Evolutionary conservation across 2,329 filamentous ascomycete genomes (phyloP).

Genomic region (Westerdykella sp.): DNA sequence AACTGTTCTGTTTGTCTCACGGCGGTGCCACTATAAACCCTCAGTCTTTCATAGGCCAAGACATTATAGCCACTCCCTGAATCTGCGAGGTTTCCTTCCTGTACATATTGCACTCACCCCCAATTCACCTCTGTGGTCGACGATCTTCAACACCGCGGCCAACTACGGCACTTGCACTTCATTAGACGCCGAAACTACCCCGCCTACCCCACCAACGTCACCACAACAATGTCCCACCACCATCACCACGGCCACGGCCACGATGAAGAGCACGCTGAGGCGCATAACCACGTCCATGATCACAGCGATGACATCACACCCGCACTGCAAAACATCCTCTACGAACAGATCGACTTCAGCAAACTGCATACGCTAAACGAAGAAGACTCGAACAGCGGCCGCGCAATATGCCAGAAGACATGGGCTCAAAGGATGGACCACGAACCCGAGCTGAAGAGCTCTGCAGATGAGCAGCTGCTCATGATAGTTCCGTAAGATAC

Average conservation of each 20-base stretch:
- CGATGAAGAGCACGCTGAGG: conserved; percentile 49
- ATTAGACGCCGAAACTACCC: conserved; percentile 19
- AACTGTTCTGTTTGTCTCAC: background rate
- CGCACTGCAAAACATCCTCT: conserved; percentile 82
- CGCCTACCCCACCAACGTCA: conserved; percentile 21
- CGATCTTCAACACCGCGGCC: background rate
- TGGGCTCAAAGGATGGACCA: conserved; percentile 73
- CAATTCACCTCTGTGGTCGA: background rate
- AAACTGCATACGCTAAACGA: conserved; percentile 83
- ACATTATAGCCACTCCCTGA: background rate
- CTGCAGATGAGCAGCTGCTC: conserved; percentile 88
- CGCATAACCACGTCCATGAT: conserved; percentile 63
- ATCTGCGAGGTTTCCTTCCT: background rate
- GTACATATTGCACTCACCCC: no score
- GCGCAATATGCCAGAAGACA: conserved; percentile 77
- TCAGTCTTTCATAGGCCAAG: background rate
- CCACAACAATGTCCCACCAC: conserved; percentile 27
- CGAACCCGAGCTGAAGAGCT: conserved; percentile 72
- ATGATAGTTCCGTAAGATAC: conserved; percentile 75
- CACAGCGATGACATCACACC: conserved; percentile 90
- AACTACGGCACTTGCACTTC: background rate
- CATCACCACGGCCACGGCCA: conserved; percentile 34
- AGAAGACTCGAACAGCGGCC: conserved; percentile 59
- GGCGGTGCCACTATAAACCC: background rate
- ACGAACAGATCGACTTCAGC: conserved; percentile 87